Evolutionary conservation across 2,329 filamentous ascomycete genomes (phyloP).

Genomic region (Dothiorella sarmentorum): DNA sequence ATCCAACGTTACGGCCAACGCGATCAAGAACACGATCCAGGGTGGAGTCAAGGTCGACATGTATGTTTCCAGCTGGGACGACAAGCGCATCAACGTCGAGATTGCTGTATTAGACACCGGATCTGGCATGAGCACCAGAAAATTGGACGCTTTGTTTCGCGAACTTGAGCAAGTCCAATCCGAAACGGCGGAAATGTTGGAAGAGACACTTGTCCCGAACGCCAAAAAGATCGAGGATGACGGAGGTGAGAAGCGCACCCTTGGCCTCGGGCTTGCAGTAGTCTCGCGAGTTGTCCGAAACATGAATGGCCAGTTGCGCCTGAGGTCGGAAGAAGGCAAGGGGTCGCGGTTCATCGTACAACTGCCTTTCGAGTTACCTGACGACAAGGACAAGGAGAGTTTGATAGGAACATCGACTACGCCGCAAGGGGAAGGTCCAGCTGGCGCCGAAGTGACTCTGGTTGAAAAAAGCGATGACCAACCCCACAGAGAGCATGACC

Average conservation of each 20-base stretch:
- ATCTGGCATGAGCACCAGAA: conserved; percentile 56
- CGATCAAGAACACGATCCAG: conserved; percentile 69
- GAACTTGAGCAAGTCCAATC: conserved; percentile 64
- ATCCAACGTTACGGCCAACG: conserved; percentile 80
- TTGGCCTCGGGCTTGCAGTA: conserved; percentile 81
- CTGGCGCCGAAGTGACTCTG: conserved; percentile 58
- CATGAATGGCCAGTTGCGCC: conserved; percentile 81
- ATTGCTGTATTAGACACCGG: conserved; percentile 75
- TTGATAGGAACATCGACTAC: conserved; percentile 21
- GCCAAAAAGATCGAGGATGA: conserved; percentile 29
- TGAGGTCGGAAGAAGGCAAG: conserved; percentile 79
- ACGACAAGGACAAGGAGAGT: conserved; percentile 23
- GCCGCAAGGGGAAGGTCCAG: conserved; percentile 24
- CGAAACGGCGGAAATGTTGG: conserved; percentile 34
- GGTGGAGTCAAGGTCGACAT: conserved; percentile 70
- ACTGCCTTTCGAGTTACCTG: conserved; percentile 67
- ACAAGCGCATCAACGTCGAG: conserved; percentile 63
- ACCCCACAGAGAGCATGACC: neutral
- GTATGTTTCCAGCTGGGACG: conserved; percentile 55
- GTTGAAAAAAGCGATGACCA: conserved; percentile 38
- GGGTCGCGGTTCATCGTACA: conserved; percentile 81
- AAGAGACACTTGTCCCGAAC: conserved; percentile 32
- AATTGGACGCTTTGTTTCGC: conserved; percentile 58
- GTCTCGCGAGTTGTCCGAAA: conserved; percentile 85
- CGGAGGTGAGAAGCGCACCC: conserved; percentile 44